Conservation (phyloP, 176 grass and related monocot species). For the Carex parvula region DNA sequence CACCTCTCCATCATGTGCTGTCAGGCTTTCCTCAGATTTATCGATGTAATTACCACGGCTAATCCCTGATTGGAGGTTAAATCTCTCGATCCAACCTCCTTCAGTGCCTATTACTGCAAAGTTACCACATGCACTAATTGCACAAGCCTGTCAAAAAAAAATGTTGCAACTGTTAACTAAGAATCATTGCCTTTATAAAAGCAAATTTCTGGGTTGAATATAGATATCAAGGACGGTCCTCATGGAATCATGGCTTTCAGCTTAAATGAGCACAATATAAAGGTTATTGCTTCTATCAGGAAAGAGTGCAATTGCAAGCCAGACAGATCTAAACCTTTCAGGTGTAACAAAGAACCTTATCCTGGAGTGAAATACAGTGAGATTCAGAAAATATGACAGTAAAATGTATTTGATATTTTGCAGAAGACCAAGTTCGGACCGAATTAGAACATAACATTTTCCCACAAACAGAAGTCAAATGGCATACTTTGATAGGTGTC, state of each 20-base stretch:
- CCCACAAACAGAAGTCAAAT: slow-evolving; percentile 29
- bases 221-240: not conserved
- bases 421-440: not conserved
- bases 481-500: slow-evolving; percentile 74
- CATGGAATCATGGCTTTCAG: not conserved
- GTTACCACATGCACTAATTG: slow-evolving; percentile 94
- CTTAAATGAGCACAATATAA: slow-evolving; percentile 12
- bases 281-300: not conserved
- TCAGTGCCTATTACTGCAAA: slow-evolving; percentile 82
- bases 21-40: slow-evolving; percentile 38
- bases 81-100: slow-evolving; percentile 93
- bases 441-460: not conserved
- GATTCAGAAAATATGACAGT: not conserved
- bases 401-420: not conserved
- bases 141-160: slow-evolving; percentile 58
- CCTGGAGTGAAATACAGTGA: not conserved
- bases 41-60: slow-evolving; percentile 76
- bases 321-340: not conserved
- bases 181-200: not conserved
- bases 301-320: not conserved
- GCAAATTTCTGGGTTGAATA: not conserved
- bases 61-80: slow-evolving; percentile 91
- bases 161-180: not conserved
- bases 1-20: slow-evolving; percentile 82
- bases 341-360: slow-evolving; percentile 2